phyloP scores from a whole-genome alignment of 2,329 filamentous ascomycete genomes.

The Fusarium palustre region DNA sequence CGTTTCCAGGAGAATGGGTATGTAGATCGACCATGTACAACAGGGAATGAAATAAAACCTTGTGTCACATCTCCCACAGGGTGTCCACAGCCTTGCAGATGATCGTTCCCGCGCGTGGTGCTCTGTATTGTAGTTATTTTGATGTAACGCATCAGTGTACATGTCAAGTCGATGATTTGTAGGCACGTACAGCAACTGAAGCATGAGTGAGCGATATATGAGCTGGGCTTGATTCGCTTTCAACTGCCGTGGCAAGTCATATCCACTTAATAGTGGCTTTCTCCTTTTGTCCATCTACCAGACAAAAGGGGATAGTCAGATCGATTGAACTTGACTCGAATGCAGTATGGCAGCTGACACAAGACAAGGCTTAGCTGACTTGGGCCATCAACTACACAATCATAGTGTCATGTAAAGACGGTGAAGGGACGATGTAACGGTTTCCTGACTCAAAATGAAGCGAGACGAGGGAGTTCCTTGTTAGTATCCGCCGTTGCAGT shows the following conservation, averaged over 20 bases:
- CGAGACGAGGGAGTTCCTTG: conserved; percentile 25
- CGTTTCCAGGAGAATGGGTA: conserved; percentile 41
- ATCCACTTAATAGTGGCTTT: not conserved
- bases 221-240: not conserved
- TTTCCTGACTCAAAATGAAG: conserved; percentile 23
- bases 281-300: not conserved
- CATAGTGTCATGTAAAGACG: conserved; percentile 30
- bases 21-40: conserved; percentile 45
- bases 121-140: not conserved
- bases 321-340: not conserved
- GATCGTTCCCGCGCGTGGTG: conserved; percentile 28
- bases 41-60: conserved; percentile 38
- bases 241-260: not conserved
- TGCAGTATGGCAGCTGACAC: conserved; percentile 11
- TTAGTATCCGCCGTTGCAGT: conserved; percentile 37
- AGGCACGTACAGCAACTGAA: not conserved
- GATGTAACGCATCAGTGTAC: not conserved
- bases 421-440: conserved; percentile 26
- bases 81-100: conserved; percentile 39
- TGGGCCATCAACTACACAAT: not conserved
- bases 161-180: not conserved
- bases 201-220: not conserved
- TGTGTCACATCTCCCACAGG: conserved; percentile 44
- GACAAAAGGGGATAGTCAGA: not conserved
- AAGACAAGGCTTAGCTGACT: conserved; percentile 14